phyloP scores from a whole-genome alignment of 2,329 filamentous ascomycete genomes.

The Colletotrichum sp. region DNA sequence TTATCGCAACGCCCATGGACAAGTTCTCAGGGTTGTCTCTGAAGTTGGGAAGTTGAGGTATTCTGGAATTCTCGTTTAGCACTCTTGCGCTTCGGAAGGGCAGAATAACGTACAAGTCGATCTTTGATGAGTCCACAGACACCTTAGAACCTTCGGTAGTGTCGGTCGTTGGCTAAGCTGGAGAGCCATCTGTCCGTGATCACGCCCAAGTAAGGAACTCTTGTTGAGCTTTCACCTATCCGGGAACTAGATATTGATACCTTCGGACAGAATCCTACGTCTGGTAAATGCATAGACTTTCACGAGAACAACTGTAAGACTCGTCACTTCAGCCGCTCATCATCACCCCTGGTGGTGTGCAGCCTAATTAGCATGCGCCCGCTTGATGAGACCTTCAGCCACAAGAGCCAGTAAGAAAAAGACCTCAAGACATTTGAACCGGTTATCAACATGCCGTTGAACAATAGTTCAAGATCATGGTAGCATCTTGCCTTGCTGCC shows the following conservation, averaged over 20 bases:
- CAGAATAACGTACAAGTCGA: background rate
- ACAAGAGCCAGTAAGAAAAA: background rate
- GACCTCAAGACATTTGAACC: background rate
- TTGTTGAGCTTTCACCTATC: background rate
- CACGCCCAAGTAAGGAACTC: background rate
- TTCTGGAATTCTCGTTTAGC: background rate
- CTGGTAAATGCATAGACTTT: background rate
- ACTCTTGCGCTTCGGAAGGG: background rate
- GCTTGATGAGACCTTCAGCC: background rate
- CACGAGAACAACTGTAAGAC: background rate
- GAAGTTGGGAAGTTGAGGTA: background rate
- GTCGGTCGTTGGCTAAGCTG: background rate
- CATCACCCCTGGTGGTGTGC: background rate
- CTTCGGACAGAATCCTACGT: background rate
- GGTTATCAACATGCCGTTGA: background rate
- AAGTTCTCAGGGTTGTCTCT: background rate
- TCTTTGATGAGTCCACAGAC: background rate
- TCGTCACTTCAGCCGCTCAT: background rate
- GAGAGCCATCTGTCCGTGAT: background rate
- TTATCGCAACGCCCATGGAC: background rate
- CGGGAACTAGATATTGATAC: background rate
- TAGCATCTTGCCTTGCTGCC: background rate
- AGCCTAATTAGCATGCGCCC: background rate
- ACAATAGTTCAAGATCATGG: background rate
- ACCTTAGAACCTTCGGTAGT: background rate